Evolutionary conservation across 805 yeast genomes (phyloP).

Genomic region (Millerozyma acaciae): DNA sequence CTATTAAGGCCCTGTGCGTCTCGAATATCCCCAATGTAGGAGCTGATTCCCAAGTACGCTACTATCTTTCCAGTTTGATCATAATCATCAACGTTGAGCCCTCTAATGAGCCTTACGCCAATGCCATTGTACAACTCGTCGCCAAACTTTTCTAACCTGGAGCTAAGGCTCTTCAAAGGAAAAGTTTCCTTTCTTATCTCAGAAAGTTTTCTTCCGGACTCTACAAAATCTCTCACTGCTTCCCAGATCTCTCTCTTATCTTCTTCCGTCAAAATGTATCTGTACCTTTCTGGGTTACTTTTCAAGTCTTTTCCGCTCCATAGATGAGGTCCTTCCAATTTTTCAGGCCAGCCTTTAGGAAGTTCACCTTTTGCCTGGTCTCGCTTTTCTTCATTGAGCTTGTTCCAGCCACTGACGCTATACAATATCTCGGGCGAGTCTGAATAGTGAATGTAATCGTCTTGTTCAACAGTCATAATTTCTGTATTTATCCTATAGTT

Average conservation of each 20-base stretch:
- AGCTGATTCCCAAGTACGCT: conserved; percentile 9
- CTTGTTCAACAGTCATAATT: too few relatives aligned
- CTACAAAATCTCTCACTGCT: conserved; percentile 5
- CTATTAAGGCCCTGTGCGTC: conserved; percentile 12
- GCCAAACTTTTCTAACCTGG: conserved; percentile 6
- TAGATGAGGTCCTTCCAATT: conserved; percentile 7
- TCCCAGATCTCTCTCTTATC: conserved; percentile 5
- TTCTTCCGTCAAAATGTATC: conserved; percentile 6
- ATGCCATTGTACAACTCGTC: conserved; percentile 8
- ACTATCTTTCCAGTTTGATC: conserved; percentile 6
- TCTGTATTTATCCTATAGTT: too few relatives aligned
- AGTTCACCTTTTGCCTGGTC: conserved; percentile 1
- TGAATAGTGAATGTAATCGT: conserved; percentile 3
- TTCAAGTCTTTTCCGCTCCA: conserved; percentile 9
- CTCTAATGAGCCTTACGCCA: conserved; percentile 9
- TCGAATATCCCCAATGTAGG: conserved; percentile 9
- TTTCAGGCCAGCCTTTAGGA: conserved; percentile 9
- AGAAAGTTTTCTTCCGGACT: conserved; percentile 1
- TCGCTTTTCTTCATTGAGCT: conserved; percentile 1
- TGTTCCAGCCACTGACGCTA: conserved; percentile 8
- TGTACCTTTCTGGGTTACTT: conserved; percentile 6
- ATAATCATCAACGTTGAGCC: conserved; percentile 8
- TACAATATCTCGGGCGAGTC: conserved; percentile 6
- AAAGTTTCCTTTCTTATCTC: conserved; percentile 6
- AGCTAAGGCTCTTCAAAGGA: conserved; percentile 3